These are phyloP conservation scores for Clarireedia monteithiana DNA, from an alignment of 2,329 filamentous ascomycete genomes.

Conservation along the genomic window DNA sequence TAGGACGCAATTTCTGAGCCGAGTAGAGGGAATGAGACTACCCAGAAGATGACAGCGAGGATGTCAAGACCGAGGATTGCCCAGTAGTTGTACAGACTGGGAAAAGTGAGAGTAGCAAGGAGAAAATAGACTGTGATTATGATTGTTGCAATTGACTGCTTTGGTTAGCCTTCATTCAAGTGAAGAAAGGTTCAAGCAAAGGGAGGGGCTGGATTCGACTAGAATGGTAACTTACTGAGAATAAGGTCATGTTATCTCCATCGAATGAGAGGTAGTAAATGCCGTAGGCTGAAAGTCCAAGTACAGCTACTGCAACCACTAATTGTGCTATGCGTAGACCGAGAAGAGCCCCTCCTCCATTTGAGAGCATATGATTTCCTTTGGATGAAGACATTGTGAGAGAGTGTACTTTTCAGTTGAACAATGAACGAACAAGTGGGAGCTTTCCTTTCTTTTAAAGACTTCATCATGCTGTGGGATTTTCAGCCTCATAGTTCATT, in stretches of 20 bases:
- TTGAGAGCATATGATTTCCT: background rate
- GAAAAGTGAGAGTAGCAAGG: background rate
- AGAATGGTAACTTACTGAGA: background rate
- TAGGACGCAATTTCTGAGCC: background rate
- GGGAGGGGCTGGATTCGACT: too few species aligned
- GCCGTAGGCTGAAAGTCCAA: constrained; percentile 1
- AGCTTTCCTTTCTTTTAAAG: too few species aligned
- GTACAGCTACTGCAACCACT: background rate
- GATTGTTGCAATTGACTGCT: background rate
- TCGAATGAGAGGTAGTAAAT: background rate
- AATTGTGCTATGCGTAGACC: constrained; percentile 4
- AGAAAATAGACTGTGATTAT: constrained; percentile 2
- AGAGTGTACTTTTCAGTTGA: too few species aligned
- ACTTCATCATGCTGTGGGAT: too few species aligned
- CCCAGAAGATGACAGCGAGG: background rate
- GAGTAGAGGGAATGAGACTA: background rate
- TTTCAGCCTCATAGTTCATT: too few species aligned
- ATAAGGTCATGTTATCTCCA: constrained; percentile 1
- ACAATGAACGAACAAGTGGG: too few species aligned
- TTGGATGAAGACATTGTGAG: background rate
- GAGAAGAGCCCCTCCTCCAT: background rate
- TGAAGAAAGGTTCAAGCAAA: too few species aligned
- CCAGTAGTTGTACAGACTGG: constrained; percentile 3
- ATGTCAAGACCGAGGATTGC: constrained; percentile 5
- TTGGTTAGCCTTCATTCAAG: background rate